These are phyloP conservation scores for Aureobasidium sp. DNA, from an alignment of 2,329 filamentous ascomycete genomes.

Conservation along the genomic window DNA sequence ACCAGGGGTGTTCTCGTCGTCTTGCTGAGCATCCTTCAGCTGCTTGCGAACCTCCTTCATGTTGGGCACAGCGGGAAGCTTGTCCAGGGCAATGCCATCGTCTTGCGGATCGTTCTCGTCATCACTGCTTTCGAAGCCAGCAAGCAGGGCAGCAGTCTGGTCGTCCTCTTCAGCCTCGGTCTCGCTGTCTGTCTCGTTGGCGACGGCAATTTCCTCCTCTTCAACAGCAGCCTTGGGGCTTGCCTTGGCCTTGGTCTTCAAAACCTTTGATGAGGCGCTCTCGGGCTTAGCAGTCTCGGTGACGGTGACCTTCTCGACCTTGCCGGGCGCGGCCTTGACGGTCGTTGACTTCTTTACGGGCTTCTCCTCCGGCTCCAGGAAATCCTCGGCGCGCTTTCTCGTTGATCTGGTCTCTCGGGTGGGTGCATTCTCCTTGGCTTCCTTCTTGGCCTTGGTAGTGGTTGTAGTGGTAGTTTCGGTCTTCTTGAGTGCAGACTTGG, in stretches of 20 bases:
- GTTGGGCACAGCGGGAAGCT: constrained; percentile 29
- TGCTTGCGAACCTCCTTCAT: constrained; percentile 31
- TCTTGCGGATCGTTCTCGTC: constrained; percentile 35
- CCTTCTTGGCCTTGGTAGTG: constrained; percentile 12
- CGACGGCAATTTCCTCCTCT: constrained; percentile 16
- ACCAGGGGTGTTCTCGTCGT: constrained; percentile 55
- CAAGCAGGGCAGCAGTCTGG: constrained; percentile 45
- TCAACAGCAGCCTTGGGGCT: constrained; percentile 18
- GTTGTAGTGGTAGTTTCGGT: neutral
- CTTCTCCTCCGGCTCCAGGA: constrained; percentile 17
- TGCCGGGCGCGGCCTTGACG: constrained; percentile 1
- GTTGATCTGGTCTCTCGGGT: constrained; percentile 16
- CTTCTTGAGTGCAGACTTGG: constrained; percentile 30
- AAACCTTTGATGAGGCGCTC: constrained; percentile 7
- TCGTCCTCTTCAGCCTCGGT: constrained; percentile 34
- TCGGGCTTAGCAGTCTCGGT: constrained; percentile 3
- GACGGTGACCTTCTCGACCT: constrained; percentile 11
- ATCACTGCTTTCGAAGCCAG: constrained; percentile 44
- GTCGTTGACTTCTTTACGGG: constrained; percentile 14
- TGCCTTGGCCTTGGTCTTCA: constrained; percentile 14
- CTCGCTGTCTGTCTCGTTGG: constrained; percentile 25
- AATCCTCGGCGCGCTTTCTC: constrained; percentile 16
- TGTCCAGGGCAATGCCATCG: constrained; percentile 32
- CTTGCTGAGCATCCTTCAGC: constrained; percentile 45
- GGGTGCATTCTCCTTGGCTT: neutral